These are phyloP conservation scores for Fusarium sp. DNA, from an alignment of 2,329 filamentous ascomycete genomes.

Conservation along the genomic window DNA sequence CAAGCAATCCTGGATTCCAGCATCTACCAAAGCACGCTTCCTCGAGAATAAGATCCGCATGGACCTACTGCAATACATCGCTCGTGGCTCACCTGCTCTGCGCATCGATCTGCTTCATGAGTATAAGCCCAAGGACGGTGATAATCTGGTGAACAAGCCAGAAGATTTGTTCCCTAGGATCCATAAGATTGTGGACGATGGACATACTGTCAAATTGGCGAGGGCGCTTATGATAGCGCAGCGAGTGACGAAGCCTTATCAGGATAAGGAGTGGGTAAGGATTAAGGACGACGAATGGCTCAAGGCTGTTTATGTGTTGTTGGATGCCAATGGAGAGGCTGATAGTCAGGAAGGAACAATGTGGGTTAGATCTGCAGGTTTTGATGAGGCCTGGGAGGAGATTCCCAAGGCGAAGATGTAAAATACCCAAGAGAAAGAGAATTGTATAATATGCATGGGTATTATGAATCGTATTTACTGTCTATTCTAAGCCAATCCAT, in stretches of 20 bases:
- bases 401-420: conserved; percentile 46
- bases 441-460: conserved; percentile 40
- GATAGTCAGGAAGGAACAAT: conserved; percentile 50
- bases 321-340: conserved; percentile 69
- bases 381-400: conserved; percentile 73
- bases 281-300: conserved; percentile 71
- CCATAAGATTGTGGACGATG: conserved; percentile 74
- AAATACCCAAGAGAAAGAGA: conserved; percentile 3
- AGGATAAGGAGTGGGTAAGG: conserved; percentile 61
- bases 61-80: conserved; percentile 80
- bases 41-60: conserved; percentile 85
- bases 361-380: conserved; percentile 74
- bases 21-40: conserved; percentile 72
- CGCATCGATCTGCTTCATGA: conserved; percentile 67
- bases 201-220: conserved; percentile 82
- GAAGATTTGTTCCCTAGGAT: conserved; percentile 63
- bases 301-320: conserved; percentile 69
- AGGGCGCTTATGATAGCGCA: conserved; percentile 76
- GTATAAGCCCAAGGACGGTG: conserved; percentile 66
- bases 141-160: conserved; percentile 60
- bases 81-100: conserved; percentile 72
- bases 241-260: conserved; percentile 60
- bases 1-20: conserved; percentile 69
- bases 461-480: conserved; percentile 43
- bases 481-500: conserved; percentile 64